phyloP scores from a whole-genome alignment of 257 asterid species.

The Linaria vulgaris region DNA sequence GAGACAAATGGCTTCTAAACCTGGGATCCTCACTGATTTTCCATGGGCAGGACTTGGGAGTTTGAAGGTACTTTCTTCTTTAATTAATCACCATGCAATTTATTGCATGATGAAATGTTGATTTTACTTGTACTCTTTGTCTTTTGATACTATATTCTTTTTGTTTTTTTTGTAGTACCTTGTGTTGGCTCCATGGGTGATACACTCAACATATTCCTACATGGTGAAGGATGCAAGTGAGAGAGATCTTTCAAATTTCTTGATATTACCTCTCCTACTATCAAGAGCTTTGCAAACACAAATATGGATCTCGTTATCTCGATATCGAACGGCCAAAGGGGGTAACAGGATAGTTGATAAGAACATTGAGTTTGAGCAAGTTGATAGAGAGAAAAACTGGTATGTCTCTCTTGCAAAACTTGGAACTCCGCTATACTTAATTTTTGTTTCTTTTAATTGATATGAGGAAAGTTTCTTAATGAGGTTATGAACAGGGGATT shows the following conservation, averaged over 20 bases:
- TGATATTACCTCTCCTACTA: conserved; percentile 59
- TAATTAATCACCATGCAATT: neutral
- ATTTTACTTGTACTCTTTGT: neutral
- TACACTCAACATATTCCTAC: conserved; percentile 32
- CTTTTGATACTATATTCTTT: neutral
- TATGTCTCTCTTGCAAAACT: neutral
- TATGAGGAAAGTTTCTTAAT: no score
- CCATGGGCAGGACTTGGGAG: conserved; percentile 22
- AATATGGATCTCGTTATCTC: conserved; percentile 72
- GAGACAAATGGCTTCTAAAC: conserved; percentile 14
- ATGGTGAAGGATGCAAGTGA: conserved; percentile 23
- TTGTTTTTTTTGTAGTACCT: conserved; percentile 45
- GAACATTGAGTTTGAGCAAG: conserved; percentile 79
- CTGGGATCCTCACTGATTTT: conserved; percentile 19
- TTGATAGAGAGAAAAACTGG: conserved; percentile 68
- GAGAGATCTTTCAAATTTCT: conserved; percentile 35
- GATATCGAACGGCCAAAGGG: conserved; percentile 73
- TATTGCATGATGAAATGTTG: no score
- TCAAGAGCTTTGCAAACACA: conserved; percentile 61
- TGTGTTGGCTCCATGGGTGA: conserved; percentile 66
- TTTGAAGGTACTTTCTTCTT: conserved; percentile 5
- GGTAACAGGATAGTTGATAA: conserved; percentile 63
- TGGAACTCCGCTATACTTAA: neutral
- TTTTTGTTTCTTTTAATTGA: neutral
- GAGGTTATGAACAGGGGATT: no score